Evolutionary conservation across 306 rosid species (phyloP).

Genomic region (Citrullus mucosospermus): DNA sequence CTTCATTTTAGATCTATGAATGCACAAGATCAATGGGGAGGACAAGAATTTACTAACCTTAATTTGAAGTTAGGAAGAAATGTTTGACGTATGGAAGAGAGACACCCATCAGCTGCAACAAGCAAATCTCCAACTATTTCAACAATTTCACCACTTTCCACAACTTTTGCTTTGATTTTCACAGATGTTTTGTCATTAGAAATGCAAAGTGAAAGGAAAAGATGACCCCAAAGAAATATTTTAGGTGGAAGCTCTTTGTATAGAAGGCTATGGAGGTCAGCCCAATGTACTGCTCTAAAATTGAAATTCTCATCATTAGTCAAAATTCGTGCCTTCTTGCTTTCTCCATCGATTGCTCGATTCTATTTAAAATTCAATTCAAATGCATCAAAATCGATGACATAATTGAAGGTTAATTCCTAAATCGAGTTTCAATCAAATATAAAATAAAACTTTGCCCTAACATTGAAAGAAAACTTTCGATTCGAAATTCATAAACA

Average conservation of each 20-base stretch:
- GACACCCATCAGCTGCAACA: conserved; percentile 82
- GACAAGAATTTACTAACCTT: conserved; percentile 24
- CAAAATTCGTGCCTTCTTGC: conserved; percentile 31
- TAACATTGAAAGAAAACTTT: not conserved
- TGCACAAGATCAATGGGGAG: not conserved
- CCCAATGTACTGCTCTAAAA: conserved; percentile 71
- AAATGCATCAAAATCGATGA: not conserved
- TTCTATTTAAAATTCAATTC: conserved; percentile 25
- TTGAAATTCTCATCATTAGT: conserved; percentile 54
- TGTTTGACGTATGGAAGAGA: conserved; percentile 50
- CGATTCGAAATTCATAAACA: not conserved
- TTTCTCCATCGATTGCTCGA: conserved; percentile 42
- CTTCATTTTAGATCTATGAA: not conserved
- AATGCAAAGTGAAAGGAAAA: conserved; percentile 33
- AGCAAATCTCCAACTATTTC: conserved; percentile 54
- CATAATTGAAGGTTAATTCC: not conserved
- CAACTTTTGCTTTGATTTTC: conserved; percentile 30
- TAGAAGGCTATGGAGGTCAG: conserved; percentile 64
- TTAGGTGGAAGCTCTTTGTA: conserved; percentile 36
- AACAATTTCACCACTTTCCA: conserved; percentile 30
- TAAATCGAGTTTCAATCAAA: not conserved
- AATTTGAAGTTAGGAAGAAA: conserved; percentile 50
- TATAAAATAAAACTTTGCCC: not conserved
- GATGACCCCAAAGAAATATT: conserved; percentile 59
- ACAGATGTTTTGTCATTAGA: conserved; percentile 37